These are phyloP conservation scores for Torulaspora maleeae DNA, from an alignment of 805 yeast species.

Conservation along the genomic window DNA sequence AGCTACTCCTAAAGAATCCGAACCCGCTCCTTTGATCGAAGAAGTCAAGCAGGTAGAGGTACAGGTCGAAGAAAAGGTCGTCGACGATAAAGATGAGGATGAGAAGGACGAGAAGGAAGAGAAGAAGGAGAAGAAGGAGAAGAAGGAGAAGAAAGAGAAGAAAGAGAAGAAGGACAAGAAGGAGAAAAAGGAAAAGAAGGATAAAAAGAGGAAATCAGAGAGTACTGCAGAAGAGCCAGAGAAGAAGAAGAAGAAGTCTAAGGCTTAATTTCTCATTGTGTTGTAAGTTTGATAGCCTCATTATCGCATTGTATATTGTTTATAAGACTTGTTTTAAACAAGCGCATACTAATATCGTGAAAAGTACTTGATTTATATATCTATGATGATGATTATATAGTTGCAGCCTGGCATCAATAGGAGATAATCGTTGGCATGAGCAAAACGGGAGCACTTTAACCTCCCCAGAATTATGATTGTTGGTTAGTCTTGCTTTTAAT, in stretches of 20 bases:
- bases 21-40: constrained; percentile 49
- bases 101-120: constrained; percentile 50
- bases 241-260: constrained; percentile 41
- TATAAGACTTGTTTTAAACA: constrained; percentile 3
- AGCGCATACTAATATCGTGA: constrained; percentile 4
- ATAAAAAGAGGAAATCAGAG: constrained; percentile 33
- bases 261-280: constrained; percentile 33
- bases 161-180: constrained; percentile 52
- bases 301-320: constrained; percentile 17
- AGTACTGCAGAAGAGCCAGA: constrained; percentile 33
- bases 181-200: constrained; percentile 44
- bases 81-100: constrained; percentile 45
- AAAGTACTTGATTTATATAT: constrained; percentile 2
- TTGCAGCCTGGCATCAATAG: neutral
- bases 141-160: constrained; percentile 51
- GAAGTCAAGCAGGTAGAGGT: constrained; percentile 38
- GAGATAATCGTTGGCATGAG: neutral
- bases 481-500: neutral
- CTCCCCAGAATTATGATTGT: neutral
- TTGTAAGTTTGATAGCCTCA: constrained; percentile 6
- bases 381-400: constrained; percentile 3
- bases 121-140: constrained; percentile 51
- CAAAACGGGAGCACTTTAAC: neutral
- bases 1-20: constrained; percentile 28
- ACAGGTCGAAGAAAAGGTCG: constrained; percentile 39